These are phyloP conservation scores for Russula sp. DNA, from an alignment of 768 basidiomycete species.

Conservation along the genomic window DNA sequence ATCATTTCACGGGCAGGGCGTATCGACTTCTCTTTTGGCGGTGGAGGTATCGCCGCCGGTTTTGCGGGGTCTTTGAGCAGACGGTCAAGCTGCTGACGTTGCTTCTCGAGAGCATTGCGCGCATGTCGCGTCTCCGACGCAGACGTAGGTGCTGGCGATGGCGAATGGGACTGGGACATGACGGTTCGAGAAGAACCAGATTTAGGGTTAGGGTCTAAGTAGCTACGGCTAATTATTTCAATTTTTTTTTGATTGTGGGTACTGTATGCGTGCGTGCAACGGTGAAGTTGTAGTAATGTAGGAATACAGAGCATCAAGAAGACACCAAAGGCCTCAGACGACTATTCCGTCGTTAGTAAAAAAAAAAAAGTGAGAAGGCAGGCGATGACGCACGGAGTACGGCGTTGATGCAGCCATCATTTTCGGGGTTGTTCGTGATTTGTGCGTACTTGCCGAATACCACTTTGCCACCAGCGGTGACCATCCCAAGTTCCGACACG, in stretches of 20 bases:
- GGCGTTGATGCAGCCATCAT: slow-evolving; percentile 94
- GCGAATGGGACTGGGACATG: slow-evolving; percentile 30
- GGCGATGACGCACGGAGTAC: slow-evolving; percentile 64
- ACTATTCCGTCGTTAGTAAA: slow-evolving; percentile 6
- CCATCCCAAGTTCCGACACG: slow-evolving; percentile 96
- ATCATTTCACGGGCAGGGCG: slow-evolving; percentile 90
- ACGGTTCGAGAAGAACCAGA: background rate
- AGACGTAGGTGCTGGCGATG: slow-evolving; percentile 28
- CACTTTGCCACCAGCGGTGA: slow-evolving; percentile 93
- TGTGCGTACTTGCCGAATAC: slow-evolving; percentile 93
- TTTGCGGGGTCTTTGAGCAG: slow-evolving; percentile 88
- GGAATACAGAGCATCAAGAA: slow-evolving; percentile 1
- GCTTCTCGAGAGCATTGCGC: slow-evolving; percentile 44
- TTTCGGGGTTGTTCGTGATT: slow-evolving; percentile 92
- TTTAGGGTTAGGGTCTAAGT: slow-evolving; percentile 18
- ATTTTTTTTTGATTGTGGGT: background rate
- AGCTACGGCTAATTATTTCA: background rate
- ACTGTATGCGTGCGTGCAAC: background rate
- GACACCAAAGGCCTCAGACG: slow-evolving; percentile 3
- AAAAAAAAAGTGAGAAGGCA: background rate
- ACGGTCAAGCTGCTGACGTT: slow-evolving; percentile 69
- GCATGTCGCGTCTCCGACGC: slow-evolving; percentile 38
- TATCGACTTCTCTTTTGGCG: slow-evolving; percentile 77
- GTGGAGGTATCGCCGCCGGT: slow-evolving; percentile 69
- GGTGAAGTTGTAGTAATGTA: background rate